Percentiles rank a stretch among this genome's conserved stretches.
phyloP scores from a whole-genome alignment of 1,139 yeast species.

The Martiniozyma asiatica region DNA sequence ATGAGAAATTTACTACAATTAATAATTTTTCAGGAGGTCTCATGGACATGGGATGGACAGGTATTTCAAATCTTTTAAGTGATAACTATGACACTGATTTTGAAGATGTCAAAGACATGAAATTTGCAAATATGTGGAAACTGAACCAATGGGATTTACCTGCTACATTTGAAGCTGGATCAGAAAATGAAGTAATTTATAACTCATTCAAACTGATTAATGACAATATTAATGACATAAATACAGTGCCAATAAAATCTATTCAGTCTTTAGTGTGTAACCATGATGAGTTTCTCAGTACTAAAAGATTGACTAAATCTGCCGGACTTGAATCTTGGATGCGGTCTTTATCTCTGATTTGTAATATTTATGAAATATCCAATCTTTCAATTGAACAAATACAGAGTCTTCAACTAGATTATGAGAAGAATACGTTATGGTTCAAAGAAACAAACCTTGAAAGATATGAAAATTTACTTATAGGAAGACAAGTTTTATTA shows the following conservation, averaged over 20 bases:
- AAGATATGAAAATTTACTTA: constrained; percentile 30
- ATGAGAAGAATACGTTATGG: constrained; percentile 23
- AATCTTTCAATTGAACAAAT: constrained; percentile 7
- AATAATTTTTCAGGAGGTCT: constrained; percentile 27
- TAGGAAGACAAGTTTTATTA: constrained; percentile 28
- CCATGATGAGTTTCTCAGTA: constrained; percentile 2
- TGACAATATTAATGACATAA: constrained; percentile 21
- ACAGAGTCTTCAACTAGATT: constrained; percentile 6
- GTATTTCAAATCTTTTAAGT: constrained; percentile 29
- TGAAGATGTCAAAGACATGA: constrained; percentile 8
- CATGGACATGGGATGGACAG: constrained; percentile 35
- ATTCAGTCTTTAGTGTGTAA: constrained; percentile 14
- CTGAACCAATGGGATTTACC: constrained; percentile 63
- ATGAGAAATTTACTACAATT: constrained; percentile 2
- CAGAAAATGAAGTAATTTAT: constrained; percentile 35
- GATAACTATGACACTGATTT: constrained; percentile 8
- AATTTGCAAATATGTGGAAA: constrained; percentile 56
- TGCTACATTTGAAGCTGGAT: constrained; percentile 20
- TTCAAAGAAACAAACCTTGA: constrained; percentile 25
- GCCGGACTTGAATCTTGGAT: constrained; percentile 24
- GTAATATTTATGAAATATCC: constrained; percentile 18
- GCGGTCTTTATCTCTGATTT: constrained; percentile 27
- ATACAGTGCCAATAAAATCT: constrained; percentile 15
- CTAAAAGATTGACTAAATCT: constrained; percentile 1
- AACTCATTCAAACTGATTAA: constrained; percentile 32